Base-by-base conservation (phyloP, 345 rosid species). In the Arabidopsis arenosa region DNA sequence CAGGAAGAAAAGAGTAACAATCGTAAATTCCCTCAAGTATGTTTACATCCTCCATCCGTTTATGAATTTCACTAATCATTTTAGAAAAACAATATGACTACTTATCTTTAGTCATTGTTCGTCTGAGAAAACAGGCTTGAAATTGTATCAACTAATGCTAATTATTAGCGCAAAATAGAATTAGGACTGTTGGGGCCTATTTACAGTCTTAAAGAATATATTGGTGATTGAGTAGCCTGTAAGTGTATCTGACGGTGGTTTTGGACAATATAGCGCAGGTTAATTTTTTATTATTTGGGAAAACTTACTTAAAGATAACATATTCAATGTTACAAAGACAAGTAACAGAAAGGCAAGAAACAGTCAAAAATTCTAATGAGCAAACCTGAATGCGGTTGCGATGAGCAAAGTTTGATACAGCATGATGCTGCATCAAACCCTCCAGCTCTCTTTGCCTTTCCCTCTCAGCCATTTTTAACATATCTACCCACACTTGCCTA, bases 321-420 rank as follows among this genome's bases (percentile, higher is more conserved):
- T 26, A 68, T 30, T 37, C 41, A 58, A 41, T 21, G 60, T 77
- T 40, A 63, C 33, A 63, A 15, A 69, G 71, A 28, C 56, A 63
- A 14, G 69, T 56, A 56, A 71, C 17, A 28, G 36, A 63, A 47
- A 26, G n/a, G 9, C 8, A 54, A 15, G 4, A 63, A 12, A 37
- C 32, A 44, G 9, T 45, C 7, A 18, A 21, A 32, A 23, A 32
- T 28, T 73, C 14, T 41, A 56, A 10, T 41, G 58, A 76, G 64
- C 73, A 66, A 63, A 92, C 97, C 96, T 94, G 98, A 80, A 94
- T 94, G 70, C 93, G 95, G 80, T 90, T 85, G 49, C 97, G 95
- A 75, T 94, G 93, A 78, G 97, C 85, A 82, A 94, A 94, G 73
- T 85, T 86, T 33, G 98, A 84, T 57, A 94, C 98, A 73, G 92